phyloP scores from a whole-genome alignment of 129 eudicot species.

The Glebionis coronaria region DNA sequence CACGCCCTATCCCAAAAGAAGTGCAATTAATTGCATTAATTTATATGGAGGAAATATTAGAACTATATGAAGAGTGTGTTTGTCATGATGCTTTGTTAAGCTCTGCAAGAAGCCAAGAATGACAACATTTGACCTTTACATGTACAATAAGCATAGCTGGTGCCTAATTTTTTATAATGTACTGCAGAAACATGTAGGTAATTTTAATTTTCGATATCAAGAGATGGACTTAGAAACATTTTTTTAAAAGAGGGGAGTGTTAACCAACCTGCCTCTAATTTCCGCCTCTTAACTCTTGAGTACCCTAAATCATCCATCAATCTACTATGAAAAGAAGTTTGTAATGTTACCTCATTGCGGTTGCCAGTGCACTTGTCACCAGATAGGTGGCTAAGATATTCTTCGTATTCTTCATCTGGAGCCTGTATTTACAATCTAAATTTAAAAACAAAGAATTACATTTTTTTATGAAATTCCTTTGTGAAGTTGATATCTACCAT shows the following conservation, averaged over 20 bases:
- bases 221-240: not conserved
- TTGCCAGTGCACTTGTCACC: constrained; percentile 82
- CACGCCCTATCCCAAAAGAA: not conserved
- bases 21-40: not conserved
- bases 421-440: constrained; percentile 46
- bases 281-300: too few relatives aligned
- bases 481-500: not conserved
- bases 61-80: not conserved
- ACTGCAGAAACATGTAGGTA: not conserved
- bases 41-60: not conserved
- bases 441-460: not conserved
- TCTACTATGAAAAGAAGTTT: not conserved
- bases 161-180: not conserved
- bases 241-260: not conserved
- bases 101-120: not conserved
- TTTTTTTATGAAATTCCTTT: not conserved
- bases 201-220: not conserved
- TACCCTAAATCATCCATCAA: not conserved
- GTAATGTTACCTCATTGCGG: constrained; percentile 60
- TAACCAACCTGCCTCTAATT: constrained; percentile 1
- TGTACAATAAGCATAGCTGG: not conserved
- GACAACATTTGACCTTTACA: not conserved
- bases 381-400: constrained; percentile 64
- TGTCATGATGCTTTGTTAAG: not conserved
- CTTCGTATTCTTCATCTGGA: constrained; percentile 95